Base-by-base conservation (phyloP, 495 filamentous ascomycete species). In the Penicillium alfredii region DNA sequence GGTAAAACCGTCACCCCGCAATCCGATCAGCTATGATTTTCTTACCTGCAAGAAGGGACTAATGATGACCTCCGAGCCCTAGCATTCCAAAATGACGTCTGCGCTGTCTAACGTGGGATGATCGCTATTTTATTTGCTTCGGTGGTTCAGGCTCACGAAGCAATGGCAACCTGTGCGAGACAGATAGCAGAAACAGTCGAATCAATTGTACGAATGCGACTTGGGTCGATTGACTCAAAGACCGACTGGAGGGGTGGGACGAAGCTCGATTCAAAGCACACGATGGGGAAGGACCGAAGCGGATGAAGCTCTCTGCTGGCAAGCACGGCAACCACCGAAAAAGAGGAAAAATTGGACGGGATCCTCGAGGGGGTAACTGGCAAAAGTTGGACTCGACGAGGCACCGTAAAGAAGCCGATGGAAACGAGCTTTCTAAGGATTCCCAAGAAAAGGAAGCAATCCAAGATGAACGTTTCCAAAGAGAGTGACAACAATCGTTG, bases 401-500 rank as follows among this genome's bases (percentile, higher is more conserved):
- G n/a, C n/a, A n/a, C n/a, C n/a, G n/a, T n/a, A n/a, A n/a, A n/a
- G n/a, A n/a, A n/a, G 20, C 29, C 26, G 27, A 43, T n/a, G 49
- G 40, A 35, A 30, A 26, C 11, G 25, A 36, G 36, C 37, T 41
- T 24, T 35, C 39, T 18, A 19, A 30, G 17, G 40, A 21, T 27
- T 28, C 20, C 26, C 29, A 14, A 40, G 31, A 24, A 36, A 31
- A 27, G 23, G 34, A 37, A 15, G 28, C 17, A 30, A 35, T 27
- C 21, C 30, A 39, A 47, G 34, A 42, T 52, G 55, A 45, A 50
- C 47, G 48, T 55, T 45, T 53, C 43, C 58, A 45, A 56, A 58
- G 53, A 65, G 66, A 68, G 61, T 61, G 66, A 65, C 60, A 58
- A 45, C 51, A 38, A 40, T 39, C 39, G 30, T 51, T 47, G 36